Conservation (phyloP, 2,329 filamentous ascomycete genomes). For the Didymella keratinophila region DNA sequence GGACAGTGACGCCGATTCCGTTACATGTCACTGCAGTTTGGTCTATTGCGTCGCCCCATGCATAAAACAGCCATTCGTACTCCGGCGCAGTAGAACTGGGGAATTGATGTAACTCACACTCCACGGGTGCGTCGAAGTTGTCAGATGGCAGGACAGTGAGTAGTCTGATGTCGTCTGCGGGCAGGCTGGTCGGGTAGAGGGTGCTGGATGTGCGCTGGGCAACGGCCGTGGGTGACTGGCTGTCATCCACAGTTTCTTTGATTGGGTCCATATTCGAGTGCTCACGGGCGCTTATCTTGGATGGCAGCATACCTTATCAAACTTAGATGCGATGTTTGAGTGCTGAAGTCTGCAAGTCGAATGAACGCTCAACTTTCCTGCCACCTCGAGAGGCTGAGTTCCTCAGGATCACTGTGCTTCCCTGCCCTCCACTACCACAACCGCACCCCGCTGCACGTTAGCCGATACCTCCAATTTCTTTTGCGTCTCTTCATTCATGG, state of each 20-base stretch:
- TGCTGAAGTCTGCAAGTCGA: neutral
- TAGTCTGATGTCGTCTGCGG: neutral
- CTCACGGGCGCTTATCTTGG: neutral
- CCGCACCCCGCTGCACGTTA: no score
- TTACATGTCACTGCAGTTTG: neutral
- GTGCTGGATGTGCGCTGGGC: no score
- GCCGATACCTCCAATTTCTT: no score
- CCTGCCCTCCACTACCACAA: no score
- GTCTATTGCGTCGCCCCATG: neutral
- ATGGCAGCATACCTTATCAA: neutral
- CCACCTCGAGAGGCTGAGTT: neutral
- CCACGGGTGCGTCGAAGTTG: neutral
- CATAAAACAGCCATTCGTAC: slow-evolving; percentile 2
- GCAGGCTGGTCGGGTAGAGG: neutral
- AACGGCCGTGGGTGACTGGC: no score
- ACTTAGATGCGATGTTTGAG: neutral
- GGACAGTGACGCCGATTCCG: neutral
- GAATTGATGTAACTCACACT: neutral
- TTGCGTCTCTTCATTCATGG: no score
- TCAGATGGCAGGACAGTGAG: neutral
- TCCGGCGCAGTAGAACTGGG: neutral
- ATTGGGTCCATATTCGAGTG: neutral
- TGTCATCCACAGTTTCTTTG: no score
- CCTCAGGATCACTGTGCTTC: neutral
- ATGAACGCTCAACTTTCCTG: neutral